Evolutionary conservation across 805 yeast species (phyloP), one percentile per base, ranked within the genome.

Genomic region (Kregervanrija delftensis): DNA sequence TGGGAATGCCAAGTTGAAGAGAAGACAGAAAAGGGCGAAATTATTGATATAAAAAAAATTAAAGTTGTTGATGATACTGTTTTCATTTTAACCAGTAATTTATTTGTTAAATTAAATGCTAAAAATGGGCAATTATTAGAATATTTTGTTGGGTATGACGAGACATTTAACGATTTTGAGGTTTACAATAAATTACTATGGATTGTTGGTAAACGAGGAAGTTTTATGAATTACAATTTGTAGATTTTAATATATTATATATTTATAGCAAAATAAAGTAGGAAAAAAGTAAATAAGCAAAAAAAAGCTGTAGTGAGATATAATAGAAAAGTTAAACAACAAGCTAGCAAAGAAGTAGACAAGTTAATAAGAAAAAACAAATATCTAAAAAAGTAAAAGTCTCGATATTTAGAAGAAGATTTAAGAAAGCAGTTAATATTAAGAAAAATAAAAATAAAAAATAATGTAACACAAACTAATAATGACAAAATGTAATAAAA

Each of bases 141-240:
- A 12, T 17, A 36, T 11, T 50, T 46, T 37, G 51, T 49, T 11
- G 59, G 57, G 1, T 47, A 30, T 33, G 49, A 49, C 22, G 41
- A 42, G 1, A 12, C 31, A 2, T 3, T 49, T 13, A 44, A 39
- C 14, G 54, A 46, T 30, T 40, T 48, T 15, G 13, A 8, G 1
- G 3, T 48, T 14, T 31, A 35, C 30, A 41, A 42, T 11, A 30
- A 15, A 15, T 15, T 36, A 10, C 11, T 54, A 11, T 36, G 35
- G n/a, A 45, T 39, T 5, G 47, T 46, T 12, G 58, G 57, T 12
- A 49, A 52, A 40, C 39, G 40, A 6, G 44, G 45, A 8, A 31
- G 46, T 11, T 15, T 39, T n/a, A 12, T 46, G 3, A 35, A 38
- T n/a, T 49, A 46, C 37, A 34, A 46, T 22, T 12, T 15, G 16